phyloP scores from a whole-genome alignment of 768 basidiomycete species.

The Lactarius trivialis region DNA sequence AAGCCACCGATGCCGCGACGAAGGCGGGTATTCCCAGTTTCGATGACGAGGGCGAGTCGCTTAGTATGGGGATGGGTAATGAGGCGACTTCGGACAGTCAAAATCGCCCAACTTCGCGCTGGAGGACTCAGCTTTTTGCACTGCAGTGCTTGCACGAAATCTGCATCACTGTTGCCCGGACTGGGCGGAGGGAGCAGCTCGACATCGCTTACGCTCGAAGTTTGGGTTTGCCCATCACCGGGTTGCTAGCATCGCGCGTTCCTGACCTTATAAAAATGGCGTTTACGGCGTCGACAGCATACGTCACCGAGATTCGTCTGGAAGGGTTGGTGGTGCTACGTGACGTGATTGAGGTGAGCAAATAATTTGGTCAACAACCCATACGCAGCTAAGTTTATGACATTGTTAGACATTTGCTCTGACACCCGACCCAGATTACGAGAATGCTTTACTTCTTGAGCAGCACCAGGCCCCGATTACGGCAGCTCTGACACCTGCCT shows the following conservation, averaged over 20 bases:
- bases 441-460: conserved; percentile 83
- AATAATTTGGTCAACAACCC: not conserved
- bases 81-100: conserved; percentile 35
- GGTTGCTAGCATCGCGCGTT: conserved; percentile 76
- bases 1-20: conserved; percentile 53
- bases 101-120: conserved; percentile 63
- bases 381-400: conserved; percentile 9
- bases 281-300: conserved; percentile 93
- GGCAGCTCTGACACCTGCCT: conserved; percentile 93
- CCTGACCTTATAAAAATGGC: conserved; percentile 96
- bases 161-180: conserved; percentile 63
- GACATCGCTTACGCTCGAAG: conserved; percentile 65
- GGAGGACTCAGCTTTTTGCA: conserved; percentile 96
- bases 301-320: conserved; percentile 90
- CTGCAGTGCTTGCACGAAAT: conserved; percentile 88
- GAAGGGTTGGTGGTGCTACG: conserved; percentile 84
- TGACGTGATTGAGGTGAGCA: conserved; percentile 82
- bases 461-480: conserved; percentile 99
- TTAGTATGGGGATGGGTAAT: conserved; percentile 54
- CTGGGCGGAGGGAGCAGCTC: conserved; percentile 77
- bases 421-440: conserved; percentile 88
- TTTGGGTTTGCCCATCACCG: conserved; percentile 48
- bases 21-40: conserved; percentile 43
- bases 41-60: conserved; percentile 93
- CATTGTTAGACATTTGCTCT: conserved; percentile 69